Percentiles rank a stretch among this genome's conserved stretches.
phyloP scores from a whole-genome alignment of 768 basidiomycete genomes.

The Serendipita sp. region DNA sequence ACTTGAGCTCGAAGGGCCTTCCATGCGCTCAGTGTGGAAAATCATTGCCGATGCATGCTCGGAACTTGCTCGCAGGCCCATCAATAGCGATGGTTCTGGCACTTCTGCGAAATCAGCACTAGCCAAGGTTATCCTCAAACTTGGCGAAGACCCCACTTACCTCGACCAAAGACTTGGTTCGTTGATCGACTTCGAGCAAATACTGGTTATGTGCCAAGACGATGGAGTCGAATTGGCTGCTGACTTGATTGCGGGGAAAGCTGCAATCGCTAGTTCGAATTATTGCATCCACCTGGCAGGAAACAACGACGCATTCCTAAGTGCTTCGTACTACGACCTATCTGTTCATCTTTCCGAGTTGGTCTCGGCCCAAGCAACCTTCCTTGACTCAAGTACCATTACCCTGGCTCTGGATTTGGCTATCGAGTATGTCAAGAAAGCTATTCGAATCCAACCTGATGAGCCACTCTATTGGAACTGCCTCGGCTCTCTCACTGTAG shows the following conservation, averaged over 20 bases:
- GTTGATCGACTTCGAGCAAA: slow-evolving; percentile 13
- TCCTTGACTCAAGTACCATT: slow-evolving; percentile 18
- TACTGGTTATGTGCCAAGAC: slow-evolving; percentile 4
- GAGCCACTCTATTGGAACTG: slow-evolving; percentile 71
- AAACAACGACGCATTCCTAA: slow-evolving; percentile 31
- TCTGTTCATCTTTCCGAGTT: slow-evolving; percentile 43
- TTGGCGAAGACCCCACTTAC: slow-evolving; percentile 1
- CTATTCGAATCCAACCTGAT: slow-evolving; percentile 52
- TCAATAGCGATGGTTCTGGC: background rate
- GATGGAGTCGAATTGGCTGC: background rate
- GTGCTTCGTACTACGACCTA: slow-evolving; percentile 60
- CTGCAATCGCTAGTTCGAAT: slow-evolving; percentile 42
- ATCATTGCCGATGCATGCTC: slow-evolving; percentile 8
- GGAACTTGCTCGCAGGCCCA: slow-evolving; percentile 2
- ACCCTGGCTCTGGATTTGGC: slow-evolving; percentile 26
- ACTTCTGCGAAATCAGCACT: background rate
- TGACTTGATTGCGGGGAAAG: slow-evolving; percentile 27
- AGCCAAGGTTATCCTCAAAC: background rate
- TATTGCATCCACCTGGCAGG: slow-evolving; percentile 42
- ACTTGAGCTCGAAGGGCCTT: slow-evolving; percentile 38
- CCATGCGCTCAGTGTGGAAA: slow-evolving; percentile 71
- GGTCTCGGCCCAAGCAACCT: slow-evolving; percentile 16
- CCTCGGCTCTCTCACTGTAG: slow-evolving; percentile 57
- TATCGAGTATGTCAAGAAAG: slow-evolving; percentile 42
- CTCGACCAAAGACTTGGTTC: background rate